Conservation (phyloP, 2,329 filamentous ascomycete species). For the Gaeumannomyces sp. region DNA sequence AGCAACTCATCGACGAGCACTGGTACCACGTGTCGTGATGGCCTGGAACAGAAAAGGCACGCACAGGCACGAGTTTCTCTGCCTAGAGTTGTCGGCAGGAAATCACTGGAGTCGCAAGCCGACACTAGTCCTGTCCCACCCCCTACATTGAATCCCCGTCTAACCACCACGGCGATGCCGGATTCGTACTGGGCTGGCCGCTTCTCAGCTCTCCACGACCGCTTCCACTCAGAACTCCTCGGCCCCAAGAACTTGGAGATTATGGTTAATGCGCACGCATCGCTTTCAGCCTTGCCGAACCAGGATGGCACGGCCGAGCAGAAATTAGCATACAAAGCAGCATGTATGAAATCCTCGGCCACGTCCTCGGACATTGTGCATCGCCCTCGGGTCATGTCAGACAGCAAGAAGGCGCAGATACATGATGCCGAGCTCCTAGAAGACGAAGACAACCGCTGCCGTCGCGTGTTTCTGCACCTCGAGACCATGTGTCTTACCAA, state of each 20-base stretch:
- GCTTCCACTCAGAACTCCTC: conserved; percentile 36
- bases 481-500: conserved; percentile 39
- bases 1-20: conserved; percentile 10
- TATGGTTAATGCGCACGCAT: conserved; percentile 19
- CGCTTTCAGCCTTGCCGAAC: conserved; percentile 13
- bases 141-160: conserved; percentile 16
- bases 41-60: background rate
- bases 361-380: background rate
- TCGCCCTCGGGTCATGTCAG: background rate
- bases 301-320: background rate
- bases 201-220: conserved; percentile 48
- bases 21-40: background rate
- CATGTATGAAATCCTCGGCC: background rate
- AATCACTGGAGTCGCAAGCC: background rate
- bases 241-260: conserved; percentile 20
- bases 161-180: conserved; percentile 33
- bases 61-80: conserved; percentile 2
- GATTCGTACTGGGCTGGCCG: conserved; percentile 54
- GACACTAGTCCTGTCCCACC: background rate
- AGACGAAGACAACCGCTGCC: conserved; percentile 36
- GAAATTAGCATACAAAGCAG: background rate
- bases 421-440: conserved; percentile 16
- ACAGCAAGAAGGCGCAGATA: background rate
- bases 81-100: conserved; percentile 3
- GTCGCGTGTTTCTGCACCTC: conserved; percentile 40